Conservation (phyloP, 2,329 filamentous ascomycete genomes). For the Phaeomoniella chlamydospora region DNA sequence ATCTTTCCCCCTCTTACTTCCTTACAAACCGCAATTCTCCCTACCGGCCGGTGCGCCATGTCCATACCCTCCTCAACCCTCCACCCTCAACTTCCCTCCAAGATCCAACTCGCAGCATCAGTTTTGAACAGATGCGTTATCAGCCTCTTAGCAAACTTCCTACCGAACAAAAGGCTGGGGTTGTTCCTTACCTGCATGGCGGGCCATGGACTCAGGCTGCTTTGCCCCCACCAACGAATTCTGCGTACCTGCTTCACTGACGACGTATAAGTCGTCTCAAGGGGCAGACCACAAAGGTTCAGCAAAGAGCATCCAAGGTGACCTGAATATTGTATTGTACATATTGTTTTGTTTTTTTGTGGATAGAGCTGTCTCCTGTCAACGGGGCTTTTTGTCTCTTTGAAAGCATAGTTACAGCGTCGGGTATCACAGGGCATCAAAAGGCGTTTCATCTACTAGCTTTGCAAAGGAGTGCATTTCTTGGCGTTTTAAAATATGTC, state of each 20-base stretch:
- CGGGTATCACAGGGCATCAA: too few relatives aligned
- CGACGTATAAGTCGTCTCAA: too few relatives aligned
- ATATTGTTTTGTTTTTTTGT: too few relatives aligned
- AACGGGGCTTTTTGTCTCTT: too few relatives aligned
- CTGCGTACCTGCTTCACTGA: background rate
- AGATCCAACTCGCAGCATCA: constrained; percentile 50
- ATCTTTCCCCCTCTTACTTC: constrained; percentile 76
- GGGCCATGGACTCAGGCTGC: constrained; percentile 23
- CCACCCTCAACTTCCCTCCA: constrained; percentile 69
- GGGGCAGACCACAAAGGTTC: too few relatives aligned
- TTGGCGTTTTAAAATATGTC: background rate
- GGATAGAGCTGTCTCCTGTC: too few relatives aligned
- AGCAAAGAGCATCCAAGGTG: too few relatives aligned
- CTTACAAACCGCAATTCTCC: constrained; percentile 80
- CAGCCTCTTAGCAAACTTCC: constrained; percentile 59
- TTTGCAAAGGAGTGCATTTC: background rate
- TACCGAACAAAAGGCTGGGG: constrained; percentile 50
- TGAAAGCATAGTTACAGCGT: too few relatives aligned
- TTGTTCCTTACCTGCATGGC: constrained; percentile 43
- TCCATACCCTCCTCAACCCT: constrained; percentile 82
- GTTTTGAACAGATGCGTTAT: constrained; percentile 67
- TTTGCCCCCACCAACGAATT: background rate
- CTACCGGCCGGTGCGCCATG: constrained; percentile 77
- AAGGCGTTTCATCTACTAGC: background rate
- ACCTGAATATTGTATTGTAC: too few relatives aligned